These are phyloP conservation scores for Musa balbisiana DNA, from an alignment of 202 grass and related monocot genomes.

Conservation along the genomic window DNA sequence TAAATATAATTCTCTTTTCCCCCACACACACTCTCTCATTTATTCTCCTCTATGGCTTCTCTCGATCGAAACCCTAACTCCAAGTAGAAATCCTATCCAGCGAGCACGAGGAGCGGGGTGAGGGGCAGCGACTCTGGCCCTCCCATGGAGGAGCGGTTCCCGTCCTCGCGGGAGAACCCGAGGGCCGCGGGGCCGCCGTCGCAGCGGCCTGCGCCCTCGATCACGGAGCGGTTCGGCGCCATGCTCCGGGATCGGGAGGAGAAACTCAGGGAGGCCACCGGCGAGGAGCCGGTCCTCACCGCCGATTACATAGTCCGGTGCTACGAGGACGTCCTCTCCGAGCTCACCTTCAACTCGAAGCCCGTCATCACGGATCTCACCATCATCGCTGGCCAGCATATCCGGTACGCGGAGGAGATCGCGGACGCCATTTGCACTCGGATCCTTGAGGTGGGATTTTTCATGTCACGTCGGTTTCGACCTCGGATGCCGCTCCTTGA, in stretches of 20 bases:
- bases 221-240: constrained; percentile 1
- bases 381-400: constrained; percentile 67
- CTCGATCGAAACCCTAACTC: background rate
- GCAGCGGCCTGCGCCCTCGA: background rate
- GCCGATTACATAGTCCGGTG: constrained; percentile 39
- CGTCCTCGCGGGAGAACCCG: background rate
- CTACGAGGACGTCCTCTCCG: constrained; percentile 61
- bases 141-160: background rate
- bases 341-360: constrained; percentile 95
- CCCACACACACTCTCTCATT: too few species aligned
- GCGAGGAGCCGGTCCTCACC: background rate
- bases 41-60: background rate
- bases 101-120: background rate
- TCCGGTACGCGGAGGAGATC: constrained; percentile 47
- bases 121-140: background rate
- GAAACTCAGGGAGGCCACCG: constrained; percentile 22
- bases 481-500: background rate
- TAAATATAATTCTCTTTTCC: too few species aligned
- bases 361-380: constrained; percentile 94
- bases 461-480: too few species aligned
- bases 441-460: constrained; percentile 52
- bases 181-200: background rate
- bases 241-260: constrained; percentile 40
- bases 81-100: background rate
- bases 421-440: constrained; percentile 67